Evolutionary conservation across 352 stramenopile genomes (phyloP).

Genomic region (Globisporangium okanoganense): DNA sequence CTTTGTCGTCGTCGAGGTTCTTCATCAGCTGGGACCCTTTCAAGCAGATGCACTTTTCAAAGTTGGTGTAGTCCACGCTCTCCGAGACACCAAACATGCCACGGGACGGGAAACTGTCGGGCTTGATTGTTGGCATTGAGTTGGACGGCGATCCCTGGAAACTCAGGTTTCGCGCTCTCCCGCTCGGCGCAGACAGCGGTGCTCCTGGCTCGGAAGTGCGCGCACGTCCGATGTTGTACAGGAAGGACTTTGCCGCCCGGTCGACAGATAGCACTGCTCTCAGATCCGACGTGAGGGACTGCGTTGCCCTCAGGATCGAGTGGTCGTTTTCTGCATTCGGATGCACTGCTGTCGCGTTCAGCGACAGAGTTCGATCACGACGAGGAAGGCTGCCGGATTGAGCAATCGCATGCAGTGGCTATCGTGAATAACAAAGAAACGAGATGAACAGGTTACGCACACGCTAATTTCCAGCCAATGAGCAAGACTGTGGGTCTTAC

Average conservation of each 20-base stretch:
- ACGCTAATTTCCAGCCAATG: not conserved
- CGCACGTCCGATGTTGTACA: slow-evolving; percentile 63
- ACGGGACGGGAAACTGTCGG: slow-evolving; percentile 9
- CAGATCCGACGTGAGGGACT: slow-evolving; percentile 58
- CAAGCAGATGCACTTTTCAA: slow-evolving; percentile 84
- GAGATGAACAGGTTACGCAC: not conserved
- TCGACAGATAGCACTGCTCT: slow-evolving; percentile 68
- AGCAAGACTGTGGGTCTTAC: slow-evolving; percentile 15
- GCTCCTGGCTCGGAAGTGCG: slow-evolving; percentile 25
- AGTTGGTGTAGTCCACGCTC: slow-evolving; percentile 64
- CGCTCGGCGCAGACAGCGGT: slow-evolving; percentile 29
- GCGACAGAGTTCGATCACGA: slow-evolving; percentile 37
- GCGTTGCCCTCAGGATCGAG: slow-evolving; percentile 44
- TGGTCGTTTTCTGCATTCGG: slow-evolving; percentile 20
- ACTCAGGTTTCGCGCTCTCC: slow-evolving; percentile 38
- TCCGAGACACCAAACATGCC: slow-evolving; percentile 37
- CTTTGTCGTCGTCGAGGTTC: slow-evolving; percentile 81
- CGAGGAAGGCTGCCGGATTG: slow-evolving; percentile 62
- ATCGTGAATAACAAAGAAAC: not conserved
- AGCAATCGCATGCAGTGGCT: slow-evolving; percentile 61
- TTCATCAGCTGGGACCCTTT: slow-evolving; percentile 82
- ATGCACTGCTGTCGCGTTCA: slow-evolving; percentile 21
- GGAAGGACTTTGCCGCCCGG: slow-evolving; percentile 63
- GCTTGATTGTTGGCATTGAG: not conserved
- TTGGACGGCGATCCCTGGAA: slow-evolving; percentile 21